phyloP scores from a whole-genome alignment of 2,329 filamentous ascomycete genomes.

The Xylaria sp. region DNA sequence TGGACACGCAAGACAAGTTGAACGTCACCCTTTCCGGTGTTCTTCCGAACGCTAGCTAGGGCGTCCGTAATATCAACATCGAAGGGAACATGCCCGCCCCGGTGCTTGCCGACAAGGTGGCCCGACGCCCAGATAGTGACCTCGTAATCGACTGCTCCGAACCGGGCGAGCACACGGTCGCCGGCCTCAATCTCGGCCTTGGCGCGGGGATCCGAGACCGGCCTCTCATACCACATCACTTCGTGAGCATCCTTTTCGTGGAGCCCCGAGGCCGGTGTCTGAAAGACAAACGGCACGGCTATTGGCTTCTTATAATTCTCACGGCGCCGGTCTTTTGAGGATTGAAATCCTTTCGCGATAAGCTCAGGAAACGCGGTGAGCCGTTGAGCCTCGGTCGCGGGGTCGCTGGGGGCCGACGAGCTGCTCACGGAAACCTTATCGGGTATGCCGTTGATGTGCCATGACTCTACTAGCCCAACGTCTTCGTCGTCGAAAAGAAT shows the following conservation, averaged over 20 bases:
- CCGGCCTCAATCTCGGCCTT: constrained; percentile 47
- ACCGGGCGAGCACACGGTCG: constrained; percentile 56
- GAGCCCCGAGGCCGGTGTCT: constrained; percentile 67
- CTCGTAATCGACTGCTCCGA: constrained; percentile 67
- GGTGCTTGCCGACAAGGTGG: constrained; percentile 57
- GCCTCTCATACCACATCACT: constrained; percentile 69
- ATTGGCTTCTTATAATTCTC: constrained; percentile 58
- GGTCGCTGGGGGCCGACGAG: constrained; percentile 22
- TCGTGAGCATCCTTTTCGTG: constrained; percentile 67
- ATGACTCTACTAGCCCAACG: constrained; percentile 56
- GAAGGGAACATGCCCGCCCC: constrained; percentile 64
- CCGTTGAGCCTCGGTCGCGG: constrained; percentile 47
- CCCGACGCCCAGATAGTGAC: constrained; percentile 63
- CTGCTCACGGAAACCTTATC: constrained; percentile 43
- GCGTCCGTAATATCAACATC: constrained; percentile 63
- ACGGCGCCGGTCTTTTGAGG: constrained; percentile 36
- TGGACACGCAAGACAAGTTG: constrained; percentile 62
- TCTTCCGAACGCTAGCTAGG: constrained; percentile 36
- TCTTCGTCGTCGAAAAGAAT: constrained; percentile 71
- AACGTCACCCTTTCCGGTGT: constrained; percentile 38
- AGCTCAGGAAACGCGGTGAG: constrained; percentile 57
- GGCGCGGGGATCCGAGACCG: constrained; percentile 55
- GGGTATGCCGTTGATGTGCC: constrained; percentile 60
- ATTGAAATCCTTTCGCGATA: constrained; percentile 52
- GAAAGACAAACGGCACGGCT: constrained; percentile 69